phyloP scores from a whole-genome alignment of 2,329 filamentous ascomycete species.

The Pseudogymnoascus sp. region DNA sequence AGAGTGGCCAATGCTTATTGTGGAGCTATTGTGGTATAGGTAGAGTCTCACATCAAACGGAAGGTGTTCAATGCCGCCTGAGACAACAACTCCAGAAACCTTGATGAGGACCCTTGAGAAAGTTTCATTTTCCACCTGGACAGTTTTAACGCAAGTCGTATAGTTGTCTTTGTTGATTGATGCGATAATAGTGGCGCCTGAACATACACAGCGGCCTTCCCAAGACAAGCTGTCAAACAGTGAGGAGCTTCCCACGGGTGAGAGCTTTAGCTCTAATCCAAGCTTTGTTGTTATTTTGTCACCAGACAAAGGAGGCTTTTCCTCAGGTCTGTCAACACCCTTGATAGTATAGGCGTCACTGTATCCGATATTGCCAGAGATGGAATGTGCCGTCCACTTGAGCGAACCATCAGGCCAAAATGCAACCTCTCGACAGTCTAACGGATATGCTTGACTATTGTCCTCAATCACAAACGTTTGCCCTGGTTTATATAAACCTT shows the following conservation, averaged over 20 bases:
- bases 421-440: conserved; percentile 11
- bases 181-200: background rate
- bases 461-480: conserved; percentile 12
- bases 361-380: background rate
- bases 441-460: conserved; percentile 13
- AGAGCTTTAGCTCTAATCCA: background rate
- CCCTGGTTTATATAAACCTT: conserved; percentile 11
- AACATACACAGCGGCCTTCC: background rate
- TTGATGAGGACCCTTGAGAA: background rate
- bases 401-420: conserved; percentile 2
- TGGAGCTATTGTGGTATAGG: background rate
- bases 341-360: background rate
- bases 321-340: conserved; percentile 3
- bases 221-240: background rate
- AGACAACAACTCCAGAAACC: background rate
- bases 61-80: background rate
- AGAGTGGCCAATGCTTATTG: conserved; percentile 24
- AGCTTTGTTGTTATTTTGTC: conserved; percentile 13
- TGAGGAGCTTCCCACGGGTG: background rate
- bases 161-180: background rate
- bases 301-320: conserved; percentile 22
- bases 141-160: background rate
- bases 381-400: conserved; percentile 2
- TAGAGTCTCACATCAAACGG: conserved; percentile 4
- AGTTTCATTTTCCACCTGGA: background rate